These are phyloP conservation scores for Claviceps maximensis DNA, from an alignment of 2,329 filamentous ascomycete species.

Conservation along the genomic window DNA sequence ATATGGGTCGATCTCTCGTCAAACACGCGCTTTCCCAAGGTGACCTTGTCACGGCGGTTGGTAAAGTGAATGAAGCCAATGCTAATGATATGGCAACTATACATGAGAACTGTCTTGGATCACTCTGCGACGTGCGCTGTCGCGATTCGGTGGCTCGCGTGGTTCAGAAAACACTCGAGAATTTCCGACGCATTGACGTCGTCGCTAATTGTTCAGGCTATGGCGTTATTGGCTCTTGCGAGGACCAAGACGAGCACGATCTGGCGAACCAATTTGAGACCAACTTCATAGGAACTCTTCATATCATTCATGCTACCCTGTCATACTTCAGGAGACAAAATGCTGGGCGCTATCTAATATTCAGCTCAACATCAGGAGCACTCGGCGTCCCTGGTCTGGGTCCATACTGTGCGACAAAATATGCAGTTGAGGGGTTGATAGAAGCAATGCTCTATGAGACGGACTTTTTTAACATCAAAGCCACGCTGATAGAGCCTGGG, in stretches of 20 bases:
- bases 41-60: conserved; percentile 77
- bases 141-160: conserved; percentile 63
- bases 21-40: conserved; percentile 68
- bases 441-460: conserved; percentile 96
- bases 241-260: conserved; percentile 93
- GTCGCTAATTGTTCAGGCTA: conserved; percentile 92
- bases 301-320: conserved; percentile 81
- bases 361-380: conserved; percentile 82
- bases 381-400: conserved; percentile 88
- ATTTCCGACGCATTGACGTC: conserved; percentile 74
- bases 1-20: conserved; percentile 85
- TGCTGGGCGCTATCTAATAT: conserved; percentile 77
- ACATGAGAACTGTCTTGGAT: conserved; percentile 59
- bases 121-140: conserved; percentile 83
- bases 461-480: conserved; percentile 81
- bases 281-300: conserved; percentile 89
- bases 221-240: conserved; percentile 87
- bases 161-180: conserved; percentile 54
- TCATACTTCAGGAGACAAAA: conserved; percentile 73
- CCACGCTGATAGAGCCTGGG: conserved; percentile 83
- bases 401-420: conserved; percentile 93
- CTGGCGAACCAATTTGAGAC: conserved; percentile 94
- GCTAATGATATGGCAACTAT: conserved; percentile 58
- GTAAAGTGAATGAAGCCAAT: conserved; percentile 65
- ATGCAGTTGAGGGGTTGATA: conserved; percentile 88